Conservation (phyloP, 106 monocot species). For the Dendrobium chrysotoxum region DNA sequence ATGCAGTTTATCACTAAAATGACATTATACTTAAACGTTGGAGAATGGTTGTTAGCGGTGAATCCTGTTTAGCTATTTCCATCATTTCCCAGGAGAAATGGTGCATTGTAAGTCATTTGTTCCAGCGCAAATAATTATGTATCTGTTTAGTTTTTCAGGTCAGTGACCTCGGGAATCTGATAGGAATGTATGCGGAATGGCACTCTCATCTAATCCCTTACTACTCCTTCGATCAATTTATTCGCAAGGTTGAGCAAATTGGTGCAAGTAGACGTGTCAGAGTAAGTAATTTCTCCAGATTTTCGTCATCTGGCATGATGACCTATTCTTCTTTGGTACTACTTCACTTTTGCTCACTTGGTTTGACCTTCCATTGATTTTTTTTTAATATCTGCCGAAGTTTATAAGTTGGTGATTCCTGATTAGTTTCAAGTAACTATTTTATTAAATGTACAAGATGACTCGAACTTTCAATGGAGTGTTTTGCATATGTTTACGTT, state of each 20-base stretch:
- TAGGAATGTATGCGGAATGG: slow-evolving; percentile 72
- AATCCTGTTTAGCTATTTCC: neutral
- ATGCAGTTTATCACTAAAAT: neutral
- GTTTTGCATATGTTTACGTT: too few relatives aligned
- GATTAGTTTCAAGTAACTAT: too few relatives aligned
- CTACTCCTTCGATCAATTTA: slow-evolving; percentile 87
- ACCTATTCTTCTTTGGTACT: neutral
- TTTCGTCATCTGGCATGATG: neutral
- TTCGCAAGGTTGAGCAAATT: slow-evolving; percentile 70
- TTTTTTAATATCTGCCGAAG: too few relatives aligned
- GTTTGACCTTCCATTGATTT: neutral
- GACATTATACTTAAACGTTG: neutral
- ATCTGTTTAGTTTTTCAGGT: slow-evolving; percentile 33
- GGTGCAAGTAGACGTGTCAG: slow-evolving; percentile 67
- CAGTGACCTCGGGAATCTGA: slow-evolving; percentile 65
- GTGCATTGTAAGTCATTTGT: neutral
- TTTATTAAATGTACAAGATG: too few relatives aligned
- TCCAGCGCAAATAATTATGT: neutral
- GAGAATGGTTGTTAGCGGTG: neutral
- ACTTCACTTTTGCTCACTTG: neutral
- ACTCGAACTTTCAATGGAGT: too few relatives aligned
- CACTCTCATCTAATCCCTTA: slow-evolving; percentile 80
- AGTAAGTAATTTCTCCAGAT: slow-evolving; percentile 36
- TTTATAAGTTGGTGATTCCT: too few relatives aligned
- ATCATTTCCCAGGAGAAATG: neutral